These are phyloP conservation scores for Kregervanrija fluxuum DNA, from an alignment of 805 yeast genomes.

Conservation along the genomic window DNA sequence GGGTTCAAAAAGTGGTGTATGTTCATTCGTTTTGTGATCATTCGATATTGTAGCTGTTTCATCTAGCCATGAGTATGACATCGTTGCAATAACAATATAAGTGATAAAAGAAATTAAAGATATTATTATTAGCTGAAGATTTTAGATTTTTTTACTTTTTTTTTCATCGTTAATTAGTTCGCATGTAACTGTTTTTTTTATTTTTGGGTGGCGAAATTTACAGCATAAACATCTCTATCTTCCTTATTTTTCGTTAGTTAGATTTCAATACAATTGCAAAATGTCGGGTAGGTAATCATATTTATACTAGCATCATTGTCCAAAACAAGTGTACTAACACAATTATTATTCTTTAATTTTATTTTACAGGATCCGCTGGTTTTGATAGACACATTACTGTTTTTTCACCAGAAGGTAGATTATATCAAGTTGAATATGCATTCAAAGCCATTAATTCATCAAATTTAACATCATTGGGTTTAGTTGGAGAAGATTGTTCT, in stretches of 20 bases:
- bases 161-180: too few relatives aligned
- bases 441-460: slow-evolving; percentile 88
- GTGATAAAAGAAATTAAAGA: background rate
- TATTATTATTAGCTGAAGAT: too few relatives aligned
- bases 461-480: slow-evolving; percentile 81
- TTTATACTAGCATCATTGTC: too few relatives aligned
- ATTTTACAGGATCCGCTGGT: slow-evolving; percentile 66
- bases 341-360: slow-evolving; percentile 29
- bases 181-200: too few relatives aligned
- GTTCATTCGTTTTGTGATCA: slow-evolving; percentile 15
- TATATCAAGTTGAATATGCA: slow-evolving; percentile 93
- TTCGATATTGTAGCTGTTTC: slow-evolving; percentile 7
- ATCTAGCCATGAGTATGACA: slow-evolving; percentile 17
- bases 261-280: background rate
- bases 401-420: slow-evolving; percentile 96
- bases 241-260: background rate
- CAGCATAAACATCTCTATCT: background rate
- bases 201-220: too few relatives aligned
- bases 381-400: slow-evolving; percentile 98
- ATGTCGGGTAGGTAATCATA: slow-evolving; percentile 25
- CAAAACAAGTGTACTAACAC: too few relatives aligned
- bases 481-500: slow-evolving; percentile 79
- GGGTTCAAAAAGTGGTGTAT: slow-evolving; percentile 41
- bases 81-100: slow-evolving; percentile 1
- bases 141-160: too few relatives aligned